Evolutionary conservation across 768 basidiomycete genomes (phyloP).

Genomic region (Rickenella mellea): DNA sequence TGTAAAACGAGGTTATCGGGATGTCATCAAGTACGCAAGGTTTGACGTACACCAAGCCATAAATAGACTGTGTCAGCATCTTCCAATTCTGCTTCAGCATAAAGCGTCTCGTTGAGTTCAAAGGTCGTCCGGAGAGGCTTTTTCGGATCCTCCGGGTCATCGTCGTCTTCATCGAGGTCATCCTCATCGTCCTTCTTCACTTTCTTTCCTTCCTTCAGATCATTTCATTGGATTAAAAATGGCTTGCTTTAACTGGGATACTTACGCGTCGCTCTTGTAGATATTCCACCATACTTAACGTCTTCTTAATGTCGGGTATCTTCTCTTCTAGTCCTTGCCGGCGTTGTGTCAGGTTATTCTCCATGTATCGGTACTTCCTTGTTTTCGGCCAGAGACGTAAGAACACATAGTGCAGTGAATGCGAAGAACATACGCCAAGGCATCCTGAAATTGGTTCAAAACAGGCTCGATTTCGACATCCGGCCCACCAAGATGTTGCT

Average conservation of each 20-base stretch:
- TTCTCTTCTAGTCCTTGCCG: slow-evolving; percentile 79
- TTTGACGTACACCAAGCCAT: slow-evolving; percentile 81
- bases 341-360: slow-evolving; percentile 71
- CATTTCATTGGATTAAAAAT: slow-evolving; percentile 3
- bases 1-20: slow-evolving; percentile 19
- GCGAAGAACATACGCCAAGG: slow-evolving; percentile 66
- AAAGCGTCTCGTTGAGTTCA: slow-evolving; percentile 93
- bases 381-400: slow-evolving; percentile 16
- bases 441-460: slow-evolving; percentile 81
- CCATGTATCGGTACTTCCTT: slow-evolving; percentile 99
- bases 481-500: slow-evolving; percentile 72
- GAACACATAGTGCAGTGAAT: slow-evolving; percentile 2
- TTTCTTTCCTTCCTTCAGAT: slow-evolving; percentile 49
- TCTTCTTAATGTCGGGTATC: slow-evolving; percentile 93
- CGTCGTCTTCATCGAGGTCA: slow-evolving; percentile 42
- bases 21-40: slow-evolving; percentile 1
- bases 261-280: slow-evolving; percentile 63
- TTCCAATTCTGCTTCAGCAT: slow-evolving; percentile 81
- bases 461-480: slow-evolving; percentile 71
- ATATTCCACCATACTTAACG: slow-evolving; percentile 81
- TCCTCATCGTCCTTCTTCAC: slow-evolving; percentile 33
- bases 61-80: slow-evolving; percentile 85
- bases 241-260: slow-evolving; percentile 4
- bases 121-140: slow-evolving; percentile 76
- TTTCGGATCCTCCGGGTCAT: slow-evolving; percentile 23